Evolutionary conservation across 495 filamentous ascomycete genomes (phyloP), one percentile per base, ranked within the genome.

Genomic region (Filosporella fistucella): DNA sequence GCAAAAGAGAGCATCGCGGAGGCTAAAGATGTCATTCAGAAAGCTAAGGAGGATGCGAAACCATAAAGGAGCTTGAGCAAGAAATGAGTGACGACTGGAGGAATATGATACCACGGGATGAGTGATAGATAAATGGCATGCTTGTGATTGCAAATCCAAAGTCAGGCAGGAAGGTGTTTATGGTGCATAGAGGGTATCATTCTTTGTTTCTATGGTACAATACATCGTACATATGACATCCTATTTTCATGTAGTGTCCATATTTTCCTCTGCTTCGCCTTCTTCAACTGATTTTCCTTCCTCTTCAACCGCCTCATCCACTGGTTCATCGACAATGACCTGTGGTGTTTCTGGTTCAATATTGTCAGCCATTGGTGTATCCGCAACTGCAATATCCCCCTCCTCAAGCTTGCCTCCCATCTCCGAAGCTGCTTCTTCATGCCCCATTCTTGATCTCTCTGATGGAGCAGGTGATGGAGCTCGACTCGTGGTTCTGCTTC

Each of bases 211-310:
- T 54, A 50, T 48, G 38, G 45, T 52, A 55, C 42, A 53, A 46
- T 38, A 42, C 45, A 43, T 44, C 13, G 32, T 48, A 44, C 47
- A 60, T 47, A 38, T 26, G 34, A 32, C 22, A 49, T 22, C 17
- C 47, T 49, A 53, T 35, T 16, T 26, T 30, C n/a, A 43, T 3
- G 81, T 78, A 18, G 70, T 84, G 63, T 91, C 87, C 87, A 90
- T 90, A 48, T 69, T 75, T 57, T 88, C 83, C 3, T 63, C 70
- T 43, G 57, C 56, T 9, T 49, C 60, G 17, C 52, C 57, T 1
- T 49, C 45, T n/a, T 51, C 47, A 9, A 36, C 41, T 4, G 20
- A 29, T 40, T 24, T 14, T 21, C 18, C 16, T 18, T 51, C 48
- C 12, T 42, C 37, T n/a, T n/a, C n/a, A n/a, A n/a, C n/a, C n/a